A percentile compares a stretch with the other conserved stretches of the same genome.
These are phyloP conservation scores for Globisporangium abappressorium DNA, from an alignment of 352 stramenopile species.

Conservation along the genomic window DNA sequence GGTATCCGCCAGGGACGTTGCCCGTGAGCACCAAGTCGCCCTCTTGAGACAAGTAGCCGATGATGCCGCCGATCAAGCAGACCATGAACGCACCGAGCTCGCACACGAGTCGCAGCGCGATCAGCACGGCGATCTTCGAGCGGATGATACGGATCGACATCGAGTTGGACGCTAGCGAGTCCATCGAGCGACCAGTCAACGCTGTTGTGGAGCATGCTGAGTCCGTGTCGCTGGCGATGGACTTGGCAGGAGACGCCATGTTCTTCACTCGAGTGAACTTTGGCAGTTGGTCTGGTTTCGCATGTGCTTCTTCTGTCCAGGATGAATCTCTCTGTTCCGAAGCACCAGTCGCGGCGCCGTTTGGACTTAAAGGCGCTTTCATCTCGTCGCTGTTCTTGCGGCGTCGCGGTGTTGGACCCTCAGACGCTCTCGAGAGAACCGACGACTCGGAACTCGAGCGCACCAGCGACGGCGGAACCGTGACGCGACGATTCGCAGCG, in stretches of 20 bases:
- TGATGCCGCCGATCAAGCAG: conserved; percentile 59
- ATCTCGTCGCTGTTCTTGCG: conserved; percentile 15
- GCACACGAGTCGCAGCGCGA: conserved; percentile 42
- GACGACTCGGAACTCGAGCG: conserved; percentile 25
- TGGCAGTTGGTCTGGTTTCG: not conserved
- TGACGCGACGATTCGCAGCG: conserved; percentile 1
- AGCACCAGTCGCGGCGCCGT: not conserved
- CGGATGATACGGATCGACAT: conserved; percentile 39
- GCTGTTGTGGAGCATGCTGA: conserved; percentile 52
- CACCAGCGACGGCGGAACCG: conserved; percentile 9
- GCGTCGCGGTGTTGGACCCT: conserved; percentile 10
- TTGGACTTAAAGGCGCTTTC: not conserved
- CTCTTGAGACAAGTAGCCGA: conserved; percentile 39
- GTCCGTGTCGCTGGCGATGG: conserved; percentile 31
- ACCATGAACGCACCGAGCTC: conserved; percentile 73
- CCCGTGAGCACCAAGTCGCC: conserved; percentile 63
- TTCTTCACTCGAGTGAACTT: conserved; percentile 26
- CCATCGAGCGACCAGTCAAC: conserved; percentile 27
- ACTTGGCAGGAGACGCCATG: conserved; percentile 51
- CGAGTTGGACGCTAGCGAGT: conserved; percentile 29
- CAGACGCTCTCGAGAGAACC: conserved; percentile 8
- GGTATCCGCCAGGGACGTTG: conserved; percentile 67
- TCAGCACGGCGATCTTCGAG: conserved; percentile 44
- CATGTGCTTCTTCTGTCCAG: not conserved
- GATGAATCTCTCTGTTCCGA: not conserved